These are phyloP conservation scores for Isabelozyma rhagii DNA, from an alignment of 805 yeast genomes.

Conservation along the genomic window DNA sequence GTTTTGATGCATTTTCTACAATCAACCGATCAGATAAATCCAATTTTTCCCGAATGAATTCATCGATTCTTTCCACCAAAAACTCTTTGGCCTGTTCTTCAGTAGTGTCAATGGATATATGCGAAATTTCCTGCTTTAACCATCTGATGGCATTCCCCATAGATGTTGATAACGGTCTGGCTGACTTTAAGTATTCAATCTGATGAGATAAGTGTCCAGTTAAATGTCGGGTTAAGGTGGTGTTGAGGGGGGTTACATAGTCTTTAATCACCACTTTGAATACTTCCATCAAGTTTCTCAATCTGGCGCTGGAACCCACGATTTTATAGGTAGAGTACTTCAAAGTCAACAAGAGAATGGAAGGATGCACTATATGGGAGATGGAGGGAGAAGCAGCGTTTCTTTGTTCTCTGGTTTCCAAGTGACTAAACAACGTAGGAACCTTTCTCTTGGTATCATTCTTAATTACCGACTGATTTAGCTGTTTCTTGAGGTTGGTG, in stretches of 20 bases:
- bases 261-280: slow-evolving; percentile 78
- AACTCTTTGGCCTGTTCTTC: slow-evolving; percentile 66
- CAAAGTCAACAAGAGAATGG: slow-evolving; percentile 72
- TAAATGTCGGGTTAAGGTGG: slow-evolving; percentile 82
- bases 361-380: slow-evolving; percentile 80
- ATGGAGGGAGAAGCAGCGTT: slow-evolving; percentile 54
- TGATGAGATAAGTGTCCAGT: slow-evolving; percentile 87
- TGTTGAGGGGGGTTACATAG: slow-evolving; percentile 80
- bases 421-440: slow-evolving; percentile 71
- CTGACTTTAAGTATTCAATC: slow-evolving; percentile 85
- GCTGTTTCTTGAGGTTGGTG: slow-evolving; percentile 51
- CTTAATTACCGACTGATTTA: slow-evolving; percentile 48
- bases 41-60: slow-evolving; percentile 79
- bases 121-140: slow-evolving; percentile 91
- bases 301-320: slow-evolving; percentile 86
- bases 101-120: slow-evolving; percentile 67
- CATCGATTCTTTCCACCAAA: slow-evolving; percentile 67
- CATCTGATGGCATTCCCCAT: slow-evolving; percentile 99
- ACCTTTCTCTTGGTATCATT: slow-evolving; percentile 41
- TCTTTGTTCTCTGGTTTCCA: slow-evolving; percentile 77
- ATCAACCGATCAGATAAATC: slow-evolving; percentile 81
- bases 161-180: slow-evolving; percentile 86
- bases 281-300: slow-evolving; percentile 78
- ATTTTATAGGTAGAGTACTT: slow-evolving; percentile 80
- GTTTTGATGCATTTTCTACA: slow-evolving; percentile 73